phyloP scores from a whole-genome alignment of 2,329 filamentous ascomycete genomes.

The Sporothrix sp. region DNA sequence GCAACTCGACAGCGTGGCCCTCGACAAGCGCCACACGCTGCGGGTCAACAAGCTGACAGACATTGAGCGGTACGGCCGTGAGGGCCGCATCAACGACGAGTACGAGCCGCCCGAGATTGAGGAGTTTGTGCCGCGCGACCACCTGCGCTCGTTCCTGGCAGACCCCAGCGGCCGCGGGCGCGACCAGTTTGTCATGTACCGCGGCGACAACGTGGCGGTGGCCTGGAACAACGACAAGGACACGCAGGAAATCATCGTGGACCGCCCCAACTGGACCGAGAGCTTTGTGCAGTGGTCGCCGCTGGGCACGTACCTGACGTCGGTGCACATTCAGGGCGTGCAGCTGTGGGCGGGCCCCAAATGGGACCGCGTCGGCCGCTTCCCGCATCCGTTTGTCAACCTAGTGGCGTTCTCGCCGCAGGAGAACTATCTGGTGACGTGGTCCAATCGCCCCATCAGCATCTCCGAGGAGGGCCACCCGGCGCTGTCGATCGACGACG shows the following conservation, averaged over 20 bases:
- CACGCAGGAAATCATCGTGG: slow-evolving; percentile 74
- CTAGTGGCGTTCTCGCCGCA: slow-evolving; percentile 89
- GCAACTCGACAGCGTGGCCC: slow-evolving; percentile 71
- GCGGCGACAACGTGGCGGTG: slow-evolving; percentile 82
- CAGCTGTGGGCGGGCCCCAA: slow-evolving; percentile 90
- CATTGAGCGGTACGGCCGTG: slow-evolving; percentile 89
- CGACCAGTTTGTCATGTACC: slow-evolving; percentile 93
- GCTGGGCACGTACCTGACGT: slow-evolving; percentile 85
- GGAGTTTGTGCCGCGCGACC: slow-evolving; percentile 83
- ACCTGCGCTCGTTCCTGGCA: slow-evolving; percentile 85
- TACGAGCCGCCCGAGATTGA: slow-evolving; percentile 76
- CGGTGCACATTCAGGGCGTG: slow-evolving; percentile 90
- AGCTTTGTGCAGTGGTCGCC: slow-evolving; percentile 98
- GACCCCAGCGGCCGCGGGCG: slow-evolving; percentile 71
- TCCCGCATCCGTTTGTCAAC: slow-evolving; percentile 91
- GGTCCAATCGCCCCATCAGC: slow-evolving; percentile 88
- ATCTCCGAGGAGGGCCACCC: slow-evolving; percentile 83
- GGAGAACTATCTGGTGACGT: slow-evolving; percentile 91
- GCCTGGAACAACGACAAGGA: slow-evolving; percentile 99
- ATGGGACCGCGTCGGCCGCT: slow-evolving; percentile 85
- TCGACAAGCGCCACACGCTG: slow-evolving; percentile 95
- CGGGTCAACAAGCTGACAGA: slow-evolving; percentile 97
- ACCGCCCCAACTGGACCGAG: slow-evolving; percentile 94
- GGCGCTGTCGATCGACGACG: slow-evolving; percentile 78
- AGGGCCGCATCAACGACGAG: slow-evolving; percentile 86